Base-by-base conservation (phyloP, 345 rosid species). In the Eutrema yunnanense region DNA sequence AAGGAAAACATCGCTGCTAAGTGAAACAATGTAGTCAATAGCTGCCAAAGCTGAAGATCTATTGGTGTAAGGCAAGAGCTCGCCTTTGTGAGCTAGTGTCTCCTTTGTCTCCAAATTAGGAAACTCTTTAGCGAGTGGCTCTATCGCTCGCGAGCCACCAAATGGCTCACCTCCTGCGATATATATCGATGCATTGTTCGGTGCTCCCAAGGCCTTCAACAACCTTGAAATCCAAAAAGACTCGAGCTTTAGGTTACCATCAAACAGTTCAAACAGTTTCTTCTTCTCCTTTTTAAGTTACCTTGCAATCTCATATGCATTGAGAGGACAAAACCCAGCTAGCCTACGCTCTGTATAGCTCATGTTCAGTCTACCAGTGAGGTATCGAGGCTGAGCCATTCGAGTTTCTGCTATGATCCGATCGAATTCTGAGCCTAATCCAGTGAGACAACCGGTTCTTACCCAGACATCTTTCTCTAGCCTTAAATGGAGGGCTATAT, bases 401-500 rank as follows among this genome's bases (percentile, higher is more conserved):
- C 85, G 56, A 44, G 65, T 65, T 49, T 79, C 77, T 34, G 82
- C 27, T 37, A 90, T 81, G 9, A 79, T 68, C 27, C 75, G 52
- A 55, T 90, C 93, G 30, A 77, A 81, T 59, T 82, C 77, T 2
- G 71, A 72, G 57, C 93, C 88, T 81, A 90, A 79, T 36, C 91
- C 89, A 6, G 91, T 82, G 32, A 82, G 87, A 41, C 96, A 89
- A 59, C 96, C 93, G 16, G 89, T 87, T 85, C 92, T 75, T 3
- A 86, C 84, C 96, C 92, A 89, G 4, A 89, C 90, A 65, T 89
- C 96, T 82, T 82, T 86, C 83, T 89, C 90, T 37, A 87, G 82
- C 69, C 90, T 84, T 57, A 87, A 82, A 79, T 89, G 90, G 26
- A 89, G 81, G 41, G 90, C 92, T 27, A 89, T 62, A 37, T 86